A percentile compares a stretch with the other conserved stretches of the same genome.
Conservation (phyloP, 192 early-diverging fungal species). For the Diversispora eburnea region DNA sequence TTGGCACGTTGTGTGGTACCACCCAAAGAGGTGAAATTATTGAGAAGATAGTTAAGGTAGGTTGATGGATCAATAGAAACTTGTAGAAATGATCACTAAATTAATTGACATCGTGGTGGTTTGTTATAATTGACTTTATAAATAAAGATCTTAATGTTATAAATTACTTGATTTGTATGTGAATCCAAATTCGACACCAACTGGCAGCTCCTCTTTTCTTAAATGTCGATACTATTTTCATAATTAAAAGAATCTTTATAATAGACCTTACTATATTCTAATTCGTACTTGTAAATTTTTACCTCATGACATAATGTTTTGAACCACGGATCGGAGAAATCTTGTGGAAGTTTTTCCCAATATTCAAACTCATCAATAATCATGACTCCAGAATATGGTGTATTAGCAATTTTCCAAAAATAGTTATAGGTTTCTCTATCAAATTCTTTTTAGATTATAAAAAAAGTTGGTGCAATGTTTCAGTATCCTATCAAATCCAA, state of each 20-base stretch:
- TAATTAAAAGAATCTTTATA: not conserved
- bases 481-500: not conserved
- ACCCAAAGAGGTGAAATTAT: constrained; percentile 47
- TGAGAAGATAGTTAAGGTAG: constrained; percentile 59
- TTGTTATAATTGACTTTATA: constrained; percentile 12
- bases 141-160: not conserved
- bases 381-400: constrained; percentile 49
- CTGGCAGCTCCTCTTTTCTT: constrained; percentile 46
- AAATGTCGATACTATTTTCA: constrained; percentile 43
- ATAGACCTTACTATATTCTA: constrained; percentile 4
- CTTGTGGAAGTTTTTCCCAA: constrained; percentile 49
- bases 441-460: constrained; percentile 32
- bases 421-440: constrained; percentile 39
- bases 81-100: constrained; percentile 25
- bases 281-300: constrained; percentile 22
- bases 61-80: constrained; percentile 64
- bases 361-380: constrained; percentile 51
- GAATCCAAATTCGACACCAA: constrained; percentile 54
- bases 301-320: constrained; percentile 47
- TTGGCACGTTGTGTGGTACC: constrained; percentile 42
- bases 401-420: constrained; percentile 39
- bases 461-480: not conserved
- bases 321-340: constrained; percentile 64
- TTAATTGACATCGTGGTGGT: not conserved
- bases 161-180: constrained; percentile 57